Evolutionary conservation across 345 rosid species (phyloP), one percentile per base, ranked within the genome.

Genomic region (Brassica rapa): DNA sequence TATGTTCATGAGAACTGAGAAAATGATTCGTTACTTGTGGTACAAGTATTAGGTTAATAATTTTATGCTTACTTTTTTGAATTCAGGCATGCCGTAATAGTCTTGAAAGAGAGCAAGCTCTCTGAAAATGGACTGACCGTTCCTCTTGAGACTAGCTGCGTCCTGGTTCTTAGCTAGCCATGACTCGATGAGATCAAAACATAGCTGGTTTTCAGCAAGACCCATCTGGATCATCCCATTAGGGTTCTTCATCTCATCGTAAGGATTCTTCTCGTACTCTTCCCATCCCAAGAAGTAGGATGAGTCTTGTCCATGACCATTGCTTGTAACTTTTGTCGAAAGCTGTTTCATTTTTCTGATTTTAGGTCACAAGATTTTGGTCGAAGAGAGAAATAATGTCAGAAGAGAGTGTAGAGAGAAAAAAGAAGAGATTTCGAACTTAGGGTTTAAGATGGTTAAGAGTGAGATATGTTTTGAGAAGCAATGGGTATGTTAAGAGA

Each of bases 391-490:
- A 55, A 55, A 0, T 24, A n/a, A 69, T 68, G 69, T 60, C 37
- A 66, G 62, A 46, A 68, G 67, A 66, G 71, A 61, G 46, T 55
- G 16, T n/a, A n/a, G 56, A 49, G 51, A 43, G 51, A 43, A 12
- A 5, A 49, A 49, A 5, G 3, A 49, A 5, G 3, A 49, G 56
- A 14, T 49, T 14, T 49, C n/a, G 19, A 49, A n/a, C 5, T 49
- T n/a, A 49, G 56, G 56, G 19, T n/a, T 49, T 49, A 49, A 49
- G 56, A 2, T 4, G 56, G 56, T 5, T 7, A 35, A 14, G 73
- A 79, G 55, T 57, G 75, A 73, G 65, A 67, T 78, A 30, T 78
- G 43, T 76, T 72, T 72, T 72, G 16, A 78, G 73, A 66, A 60
- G 63, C 32, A 30, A 72, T 72, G 73, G 68, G 64, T 78, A 51